Evolutionary conservation across 805 yeast genomes (phyloP).

Genomic region (Teunomyces gatunensis): DNA sequence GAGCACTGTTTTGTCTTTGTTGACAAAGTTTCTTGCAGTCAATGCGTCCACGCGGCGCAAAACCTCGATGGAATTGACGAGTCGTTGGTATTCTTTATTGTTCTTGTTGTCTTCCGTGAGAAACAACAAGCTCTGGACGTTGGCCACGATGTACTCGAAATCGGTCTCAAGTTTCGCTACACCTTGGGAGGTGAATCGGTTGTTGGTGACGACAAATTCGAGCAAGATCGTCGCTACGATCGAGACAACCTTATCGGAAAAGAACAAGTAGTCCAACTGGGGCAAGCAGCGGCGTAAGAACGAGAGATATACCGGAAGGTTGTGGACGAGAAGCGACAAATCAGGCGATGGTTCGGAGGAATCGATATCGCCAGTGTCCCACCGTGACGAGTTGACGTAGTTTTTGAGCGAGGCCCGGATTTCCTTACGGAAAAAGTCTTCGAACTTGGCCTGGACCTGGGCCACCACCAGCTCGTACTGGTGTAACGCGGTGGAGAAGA

Average conservation of each 20-base stretch:
- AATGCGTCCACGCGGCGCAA: slow-evolving; percentile 21
- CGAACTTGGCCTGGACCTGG: slow-evolving; percentile 20
- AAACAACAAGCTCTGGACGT: slow-evolving; percentile 19
- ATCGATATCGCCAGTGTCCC: slow-evolving; percentile 22
- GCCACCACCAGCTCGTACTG: slow-evolving; percentile 21
- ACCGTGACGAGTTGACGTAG: slow-evolving; percentile 35
- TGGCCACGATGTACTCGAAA: slow-evolving; percentile 18
- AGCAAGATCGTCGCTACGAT: slow-evolving; percentile 24
- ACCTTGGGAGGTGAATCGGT: slow-evolving; percentile 38
- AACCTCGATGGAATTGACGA: slow-evolving; percentile 26
- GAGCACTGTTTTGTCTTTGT: slow-evolving; percentile 10
- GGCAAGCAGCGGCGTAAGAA: slow-evolving; percentile 23
- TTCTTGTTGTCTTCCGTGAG: slow-evolving; percentile 9
- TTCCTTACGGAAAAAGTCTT: slow-evolving; percentile 32
- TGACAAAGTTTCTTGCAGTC: slow-evolving; percentile 17
- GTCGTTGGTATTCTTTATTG: slow-evolving; percentile 16
- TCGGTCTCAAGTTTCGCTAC: slow-evolving; percentile 32
- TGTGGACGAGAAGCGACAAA: slow-evolving; percentile 20
- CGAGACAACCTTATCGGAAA: slow-evolving; percentile 28
- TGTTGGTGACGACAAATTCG: slow-evolving; percentile 41
- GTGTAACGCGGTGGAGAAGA: slow-evolving; percentile 26
- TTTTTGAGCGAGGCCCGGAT: slow-evolving; percentile 29
- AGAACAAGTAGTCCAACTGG: slow-evolving; percentile 27
- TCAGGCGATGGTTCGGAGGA: slow-evolving; percentile 17
- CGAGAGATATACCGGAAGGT: slow-evolving; percentile 25